Evolutionary conservation across 2,329 filamentous ascomycete species (phyloP).

Genomic region (Neonectria punicea): DNA sequence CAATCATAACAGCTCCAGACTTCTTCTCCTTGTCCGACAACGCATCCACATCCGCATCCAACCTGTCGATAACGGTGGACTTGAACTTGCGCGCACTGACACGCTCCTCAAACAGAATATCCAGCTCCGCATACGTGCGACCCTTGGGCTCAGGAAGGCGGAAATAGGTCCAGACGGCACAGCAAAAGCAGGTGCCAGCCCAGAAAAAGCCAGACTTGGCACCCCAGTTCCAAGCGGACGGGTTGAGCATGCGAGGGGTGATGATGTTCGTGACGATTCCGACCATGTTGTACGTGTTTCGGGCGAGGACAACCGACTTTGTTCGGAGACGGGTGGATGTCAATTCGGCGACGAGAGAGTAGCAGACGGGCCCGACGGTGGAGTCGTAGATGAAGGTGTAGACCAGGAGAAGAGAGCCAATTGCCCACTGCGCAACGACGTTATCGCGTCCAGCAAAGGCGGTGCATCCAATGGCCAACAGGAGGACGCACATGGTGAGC

Average conservation of each 20-base stretch:
- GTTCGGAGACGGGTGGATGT: constrained; percentile 58
- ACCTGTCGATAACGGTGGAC: constrained; percentile 43
- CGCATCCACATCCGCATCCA: constrained; percentile 35
- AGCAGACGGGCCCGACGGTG: constrained; percentile 71
- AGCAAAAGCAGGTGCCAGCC: constrained; percentile 56
- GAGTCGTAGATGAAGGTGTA: constrained; percentile 57
- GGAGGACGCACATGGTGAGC: constrained; percentile 58
- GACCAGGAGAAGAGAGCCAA: constrained; percentile 57
- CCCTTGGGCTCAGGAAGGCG: constrained; percentile 65
- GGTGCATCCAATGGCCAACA: constrained; percentile 61
- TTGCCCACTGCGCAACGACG: constrained; percentile 58
- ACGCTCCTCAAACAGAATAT: constrained; percentile 62
- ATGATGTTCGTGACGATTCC: constrained; percentile 59
- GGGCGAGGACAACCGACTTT: constrained; percentile 58
- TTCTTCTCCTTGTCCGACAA: constrained; percentile 37
- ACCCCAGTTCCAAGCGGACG: constrained; percentile 57
- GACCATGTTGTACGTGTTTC: constrained; percentile 60
- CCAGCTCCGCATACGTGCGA: constrained; percentile 65
- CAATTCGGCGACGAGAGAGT: constrained; percentile 76
- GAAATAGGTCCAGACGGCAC: constrained; percentile 62
- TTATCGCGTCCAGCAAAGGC: constrained; percentile 62
- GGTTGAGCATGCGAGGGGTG: constrained; percentile 60
- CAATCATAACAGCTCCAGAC: constrained; percentile 4
- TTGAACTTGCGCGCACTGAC: constrained; percentile 56
- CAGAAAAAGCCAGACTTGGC: constrained; percentile 61